Evolutionary conservation across 345 rosid genomes (phyloP).

Genomic region (Arabis alpina): DNA sequence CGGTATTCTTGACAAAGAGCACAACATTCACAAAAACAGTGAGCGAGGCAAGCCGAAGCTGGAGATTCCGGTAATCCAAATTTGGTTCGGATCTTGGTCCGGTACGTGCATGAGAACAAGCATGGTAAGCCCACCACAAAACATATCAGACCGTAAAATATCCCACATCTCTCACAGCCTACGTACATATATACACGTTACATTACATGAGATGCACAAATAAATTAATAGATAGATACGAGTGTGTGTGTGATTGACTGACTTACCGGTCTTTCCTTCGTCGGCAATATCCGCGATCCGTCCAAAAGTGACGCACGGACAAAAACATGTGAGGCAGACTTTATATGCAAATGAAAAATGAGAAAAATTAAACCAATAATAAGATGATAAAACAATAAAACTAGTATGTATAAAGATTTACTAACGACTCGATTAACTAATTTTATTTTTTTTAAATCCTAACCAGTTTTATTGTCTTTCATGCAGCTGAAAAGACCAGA

Average conservation of each 20-base stretch:
- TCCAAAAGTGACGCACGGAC: constrained; percentile 48
- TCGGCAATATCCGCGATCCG: constrained; percentile 69
- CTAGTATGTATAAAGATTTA: constrained; percentile 2
- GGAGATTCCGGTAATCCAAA: constrained; percentile 66
- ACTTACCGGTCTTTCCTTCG: constrained; percentile 55
- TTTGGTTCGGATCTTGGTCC: constrained; percentile 63
- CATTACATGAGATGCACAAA: too few species aligned
- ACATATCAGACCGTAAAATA: constrained; percentile 50
- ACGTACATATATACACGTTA: constrained; percentile 27
- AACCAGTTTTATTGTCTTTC: constrained; percentile 26
- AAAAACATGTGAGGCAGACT: constrained; percentile 32
- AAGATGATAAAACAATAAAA: neutral
- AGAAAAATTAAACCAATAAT: neutral
- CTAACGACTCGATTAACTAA: neutral
- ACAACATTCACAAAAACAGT: constrained; percentile 63
- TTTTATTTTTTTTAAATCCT: neutral
- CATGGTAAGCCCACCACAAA: constrained; percentile 52
- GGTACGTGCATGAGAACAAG: constrained; percentile 63
- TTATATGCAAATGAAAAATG: neutral
- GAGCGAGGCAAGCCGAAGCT: constrained; percentile 66
- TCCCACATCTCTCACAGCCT: constrained; percentile 60
- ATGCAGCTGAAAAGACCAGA: constrained; percentile 40
- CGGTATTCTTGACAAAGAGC: constrained; percentile 82
- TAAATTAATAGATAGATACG: too few species aligned
- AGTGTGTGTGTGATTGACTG: too few species aligned